These are phyloP conservation scores for Chloridella minuta DNA, from an alignment of 352 stramenopile species.

Conservation along the genomic window DNA sequence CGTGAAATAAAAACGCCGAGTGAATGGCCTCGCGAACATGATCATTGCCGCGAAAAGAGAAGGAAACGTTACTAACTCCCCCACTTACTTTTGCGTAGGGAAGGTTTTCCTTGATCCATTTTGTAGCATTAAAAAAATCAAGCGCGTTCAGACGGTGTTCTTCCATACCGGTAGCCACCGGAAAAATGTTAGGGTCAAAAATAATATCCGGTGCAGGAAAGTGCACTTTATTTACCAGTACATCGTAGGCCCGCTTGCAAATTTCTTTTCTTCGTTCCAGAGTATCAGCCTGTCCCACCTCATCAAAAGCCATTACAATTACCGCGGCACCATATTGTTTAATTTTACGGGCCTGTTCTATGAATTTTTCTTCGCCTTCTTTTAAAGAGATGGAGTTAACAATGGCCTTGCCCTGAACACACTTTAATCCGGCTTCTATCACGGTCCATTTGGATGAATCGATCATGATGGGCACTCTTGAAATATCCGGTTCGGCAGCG, in stretches of 20 bases:
- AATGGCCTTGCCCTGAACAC: conserved; percentile 75
- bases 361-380: conserved; percentile 72
- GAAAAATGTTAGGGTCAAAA: conserved; percentile 86
- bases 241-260: conserved; percentile 88
- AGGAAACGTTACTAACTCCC: conserved; percentile 71
- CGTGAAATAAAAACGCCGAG: conserved; percentile 72
- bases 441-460: conserved; percentile 91
- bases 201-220: conserved; percentile 88
- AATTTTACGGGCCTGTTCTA: conserved; percentile 57
- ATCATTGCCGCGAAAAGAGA: conserved; percentile 74
- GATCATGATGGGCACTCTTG: conserved; percentile 82
- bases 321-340: conserved; percentile 67
- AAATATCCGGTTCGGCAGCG: conserved; percentile 64
- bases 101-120: conserved; percentile 66
- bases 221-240: conserved; percentile 55
- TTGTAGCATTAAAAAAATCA: conserved; percentile 75
- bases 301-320: conserved; percentile 88
- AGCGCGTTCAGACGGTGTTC: conserved; percentile 87
- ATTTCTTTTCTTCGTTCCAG: conserved; percentile 73
- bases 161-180: conserved; percentile 76
- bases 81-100: conserved; percentile 71
- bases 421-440: conserved; percentile 74
- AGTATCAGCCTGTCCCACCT: conserved; percentile 67
- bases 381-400: conserved; percentile 89
- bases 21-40: conserved; percentile 81